A percentile compares a stretch with the other conserved stretches of the same genome.
These are phyloP conservation scores for Acanthamoeba healyi DNA, from an alignment of 208 protist species.

Conservation along the genomic window DNA sequence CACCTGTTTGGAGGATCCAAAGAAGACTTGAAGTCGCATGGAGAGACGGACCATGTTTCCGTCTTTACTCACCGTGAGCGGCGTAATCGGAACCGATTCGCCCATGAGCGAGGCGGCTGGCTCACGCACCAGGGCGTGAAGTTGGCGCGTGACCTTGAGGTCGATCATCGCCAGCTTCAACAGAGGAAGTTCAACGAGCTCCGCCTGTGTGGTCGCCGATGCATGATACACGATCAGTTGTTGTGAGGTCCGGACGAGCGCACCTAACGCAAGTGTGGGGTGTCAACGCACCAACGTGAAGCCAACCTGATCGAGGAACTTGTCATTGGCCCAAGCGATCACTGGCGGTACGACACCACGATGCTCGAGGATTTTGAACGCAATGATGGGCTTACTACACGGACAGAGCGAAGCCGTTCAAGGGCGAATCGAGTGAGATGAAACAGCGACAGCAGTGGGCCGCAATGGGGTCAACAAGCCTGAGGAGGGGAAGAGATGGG, in stretches of 20 bases:
- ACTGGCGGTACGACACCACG: constrained; percentile 8
- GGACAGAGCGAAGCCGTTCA: too few species aligned
- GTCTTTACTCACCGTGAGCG: background rate
- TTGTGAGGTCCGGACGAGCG: too few species aligned
- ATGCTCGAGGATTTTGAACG: constrained; percentile 16
- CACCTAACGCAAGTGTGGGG: background rate
- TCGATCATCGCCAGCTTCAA: background rate
- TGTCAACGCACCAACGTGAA: background rate
- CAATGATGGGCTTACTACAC: background rate
- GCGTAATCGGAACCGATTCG: background rate
- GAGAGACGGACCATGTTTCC: background rate
- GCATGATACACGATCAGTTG: background rate
- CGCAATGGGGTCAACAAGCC: too few species aligned
- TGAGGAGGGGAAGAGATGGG: background rate
- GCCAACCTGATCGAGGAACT: background rate
- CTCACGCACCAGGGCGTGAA: background rate
- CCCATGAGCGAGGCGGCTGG: background rate
- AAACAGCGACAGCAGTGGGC: too few species aligned
- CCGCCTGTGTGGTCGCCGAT: background rate
- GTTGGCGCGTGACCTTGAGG: background rate
- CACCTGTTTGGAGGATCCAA: background rate
- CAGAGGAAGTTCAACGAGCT: background rate
- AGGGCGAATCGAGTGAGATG: too few species aligned
- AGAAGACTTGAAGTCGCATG: background rate
- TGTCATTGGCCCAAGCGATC: background rate